Evolutionary conservation across 2,329 filamentous ascomycete genomes (phyloP), one percentile per base, ranked within the genome.

Genomic region (Phyllosticta paracitricarpa): DNA sequence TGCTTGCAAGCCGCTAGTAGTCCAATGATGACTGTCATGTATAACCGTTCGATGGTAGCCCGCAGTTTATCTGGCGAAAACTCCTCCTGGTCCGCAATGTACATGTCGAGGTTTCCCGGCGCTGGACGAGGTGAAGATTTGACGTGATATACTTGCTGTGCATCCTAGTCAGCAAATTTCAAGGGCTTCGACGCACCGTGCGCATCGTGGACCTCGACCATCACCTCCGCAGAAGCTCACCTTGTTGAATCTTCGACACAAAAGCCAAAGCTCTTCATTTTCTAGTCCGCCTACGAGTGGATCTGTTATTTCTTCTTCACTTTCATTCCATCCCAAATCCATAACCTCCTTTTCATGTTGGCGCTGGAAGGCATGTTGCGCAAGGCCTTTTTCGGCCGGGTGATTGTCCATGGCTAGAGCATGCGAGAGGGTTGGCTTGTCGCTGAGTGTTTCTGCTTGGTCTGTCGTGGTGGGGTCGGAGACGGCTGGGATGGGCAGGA

Each of bases 51-150:
- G 3, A 94, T 71, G 59, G 88, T 91, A 2, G 86, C 84, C 10
- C 90, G 82, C 54, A 95, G 77, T 75, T 94, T 94, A 68, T 94
- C 89, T 0, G 90, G 89, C 0, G 88, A 89, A 71, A 94, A 94
- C 62, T 92, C 88, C 66, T 94, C 89, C 59, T 93, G 86, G 51
- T 91, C 87, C 4, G 89, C 86, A 61, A 90, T 87, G 66, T 91
- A 90, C 62, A 95, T 80, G 71, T 95, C 90, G 48, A 96, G 76
- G 14, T 85, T 84, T 5, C 87, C 88, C 1, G 88, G 81, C 0
- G 83, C 79, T 7, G 83, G 73, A 56, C 80, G 72, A 0, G 81
- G 75, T 8, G 86, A 83, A 28, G 87, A 84, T 70, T 89, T 90
- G 66, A 94, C 88, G 74, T 84, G 81, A 70, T 85, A 85, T 71